Percentiles rank a stretch among this genome's conserved stretches.
Conservation (phyloP, 495 filamentous ascomycete species). For the Terfezia boudieri region DNA sequence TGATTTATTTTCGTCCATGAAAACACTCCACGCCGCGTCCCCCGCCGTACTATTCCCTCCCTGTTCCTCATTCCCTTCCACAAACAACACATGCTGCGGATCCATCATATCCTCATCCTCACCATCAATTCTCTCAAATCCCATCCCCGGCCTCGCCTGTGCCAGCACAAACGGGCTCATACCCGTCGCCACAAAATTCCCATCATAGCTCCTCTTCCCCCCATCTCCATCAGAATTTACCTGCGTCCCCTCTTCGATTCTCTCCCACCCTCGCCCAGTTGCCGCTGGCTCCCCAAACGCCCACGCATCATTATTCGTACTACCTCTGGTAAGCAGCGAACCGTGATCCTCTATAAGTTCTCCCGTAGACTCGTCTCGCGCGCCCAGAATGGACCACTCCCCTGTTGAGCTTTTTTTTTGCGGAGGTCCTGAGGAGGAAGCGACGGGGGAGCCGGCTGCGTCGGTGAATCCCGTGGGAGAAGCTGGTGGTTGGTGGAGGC, state of each 20-base stretch:
- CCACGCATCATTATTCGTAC: too few species aligned
- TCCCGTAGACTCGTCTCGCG: background rate
- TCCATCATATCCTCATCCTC: constrained; percentile 15
- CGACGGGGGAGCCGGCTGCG: background rate
- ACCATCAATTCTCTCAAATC: background rate
- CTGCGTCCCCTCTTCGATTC: background rate
- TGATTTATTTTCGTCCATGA: too few species aligned
- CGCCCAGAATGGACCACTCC: background rate
- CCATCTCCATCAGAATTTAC: background rate
- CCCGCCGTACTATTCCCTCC: background rate
- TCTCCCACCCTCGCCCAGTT: background rate
- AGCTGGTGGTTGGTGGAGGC: background rate
- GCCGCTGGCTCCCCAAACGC: background rate
- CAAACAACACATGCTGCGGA: constrained; percentile 11
- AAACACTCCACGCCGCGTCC: background rate
- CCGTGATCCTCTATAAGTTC: too few species aligned
- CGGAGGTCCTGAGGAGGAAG: background rate
- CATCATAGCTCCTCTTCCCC: background rate
- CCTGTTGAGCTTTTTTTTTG: background rate
- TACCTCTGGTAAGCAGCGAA: too few species aligned
- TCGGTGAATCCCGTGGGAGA: background rate
- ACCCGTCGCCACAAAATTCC: background rate
- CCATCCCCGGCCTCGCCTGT: too few species aligned
- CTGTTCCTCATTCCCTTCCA: background rate
- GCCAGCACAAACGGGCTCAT: background rate